Evolutionary conservation across 2,329 filamentous ascomycete genomes (phyloP), one percentile per base, ranked within the genome.

Genomic region (Stemphylium vesicarium): DNA sequence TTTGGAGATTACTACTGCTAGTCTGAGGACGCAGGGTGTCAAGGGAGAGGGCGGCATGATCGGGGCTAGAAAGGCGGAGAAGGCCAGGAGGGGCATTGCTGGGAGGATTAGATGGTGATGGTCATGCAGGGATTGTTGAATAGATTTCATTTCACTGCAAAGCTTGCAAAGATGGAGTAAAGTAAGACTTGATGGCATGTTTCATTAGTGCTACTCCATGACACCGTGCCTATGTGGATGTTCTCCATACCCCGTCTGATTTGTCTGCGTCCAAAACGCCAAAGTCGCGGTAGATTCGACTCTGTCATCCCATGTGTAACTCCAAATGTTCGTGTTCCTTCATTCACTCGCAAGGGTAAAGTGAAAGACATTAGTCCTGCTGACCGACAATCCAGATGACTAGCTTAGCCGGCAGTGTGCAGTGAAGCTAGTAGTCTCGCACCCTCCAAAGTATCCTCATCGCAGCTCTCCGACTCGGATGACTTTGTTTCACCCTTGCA

Each of bases 1-100:
- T 18, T 47, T 69, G 4, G 66, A 69, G 50, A 49, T 61, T 7
- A 54, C 62, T 5, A 53, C 54, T 49, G 66, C 66, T 26, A 62
- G 60, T 10, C 22, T 65, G 44, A 55, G 58, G 40, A 46, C 58
- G n/a, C 63, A 63, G 32, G 65, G 56, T 4, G 8, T 52, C 4
- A 52, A 47, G 20, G 63, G 59, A n/a, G 53, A 39, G 16, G 42
- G 49, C 18, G 65, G 64, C 0, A 58, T 59, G 40, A 64, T 67
- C 44, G 63, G 61, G 7, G 12, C 43, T 13, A 45, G 45, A 10
- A 55, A 29, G 8, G 32, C 8, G 16, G 53, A 46, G 39, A 48
- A 29, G 13, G 26, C 29, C 2, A 39, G 12, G 31, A 53, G 51
- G n/a, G 56, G 62, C 40, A 11, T 65, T 29, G 59, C 59, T 44